Percentiles rank a stretch among this genome's conserved stretches.
Evolutionary conservation across 225 moss, liverwort and hornwort species (phyloP).

Genomic region (Antitrichia curtipendula): DNA sequence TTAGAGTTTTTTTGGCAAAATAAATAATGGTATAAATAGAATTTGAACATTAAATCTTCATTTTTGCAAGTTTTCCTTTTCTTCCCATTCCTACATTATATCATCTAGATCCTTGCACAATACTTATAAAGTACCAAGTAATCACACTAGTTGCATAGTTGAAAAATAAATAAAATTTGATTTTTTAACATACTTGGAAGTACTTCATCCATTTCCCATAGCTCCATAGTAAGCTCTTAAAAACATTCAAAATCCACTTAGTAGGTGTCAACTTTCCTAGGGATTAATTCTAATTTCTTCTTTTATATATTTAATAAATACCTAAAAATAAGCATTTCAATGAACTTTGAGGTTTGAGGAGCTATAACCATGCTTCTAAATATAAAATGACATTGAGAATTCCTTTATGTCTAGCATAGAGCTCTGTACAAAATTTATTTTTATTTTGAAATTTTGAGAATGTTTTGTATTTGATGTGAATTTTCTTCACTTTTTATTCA

Average conservation of each 20-base stretch:
- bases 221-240: neutral
- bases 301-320: neutral
- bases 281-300: neutral
- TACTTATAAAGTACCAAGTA: accelerated
- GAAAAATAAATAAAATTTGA: neutral
- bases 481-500: neutral
- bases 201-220: neutral
- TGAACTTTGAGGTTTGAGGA: neutral
- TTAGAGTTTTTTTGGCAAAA: neutral
- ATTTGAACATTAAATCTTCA: neutral
- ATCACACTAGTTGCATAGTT: neutral
- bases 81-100: accelerated
- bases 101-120: neutral
- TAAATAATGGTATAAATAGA: no score
- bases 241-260: neutral
- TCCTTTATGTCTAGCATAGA: neutral
- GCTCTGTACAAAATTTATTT: neutral
- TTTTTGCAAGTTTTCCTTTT: neutral
- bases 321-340: neutral
- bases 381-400: no score
- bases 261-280: accelerated
- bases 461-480: neutral
- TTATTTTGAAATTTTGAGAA: neutral
- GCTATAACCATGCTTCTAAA: neutral
- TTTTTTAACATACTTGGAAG: no score